phyloP scores from a whole-genome alignment of 345 rosid species.

The Litchi chinensis region DNA sequence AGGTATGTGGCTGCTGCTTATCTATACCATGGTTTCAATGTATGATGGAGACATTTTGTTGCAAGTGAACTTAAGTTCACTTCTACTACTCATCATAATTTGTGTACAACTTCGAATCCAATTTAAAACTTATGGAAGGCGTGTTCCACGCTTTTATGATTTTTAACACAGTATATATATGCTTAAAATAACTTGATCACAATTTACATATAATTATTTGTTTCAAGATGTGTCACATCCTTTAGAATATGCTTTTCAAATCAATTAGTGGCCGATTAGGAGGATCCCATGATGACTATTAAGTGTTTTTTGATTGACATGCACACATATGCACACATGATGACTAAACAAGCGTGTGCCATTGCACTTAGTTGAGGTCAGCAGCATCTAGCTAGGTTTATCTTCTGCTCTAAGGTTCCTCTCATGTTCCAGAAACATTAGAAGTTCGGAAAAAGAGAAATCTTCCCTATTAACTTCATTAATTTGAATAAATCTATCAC shows the following conservation, averaged over 20 bases:
- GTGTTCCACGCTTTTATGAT: too few relatives aligned
- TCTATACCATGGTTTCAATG: too few relatives aligned
- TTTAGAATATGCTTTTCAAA: background rate
- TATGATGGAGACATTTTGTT: too few relatives aligned
- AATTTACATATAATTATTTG: background rate
- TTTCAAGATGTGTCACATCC: background rate
- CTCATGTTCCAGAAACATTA: background rate
- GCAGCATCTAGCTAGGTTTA: background rate
- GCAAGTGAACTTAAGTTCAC: too few relatives aligned
- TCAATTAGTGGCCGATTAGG: constrained; percentile 5
- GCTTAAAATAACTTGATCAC: too few relatives aligned
- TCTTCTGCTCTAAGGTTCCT: background rate
- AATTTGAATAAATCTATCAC: too few relatives aligned
- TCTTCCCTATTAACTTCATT: background rate
- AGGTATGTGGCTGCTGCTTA: too few relatives aligned
- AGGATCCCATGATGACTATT: constrained; percentile 4
- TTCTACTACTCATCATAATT: too few relatives aligned
- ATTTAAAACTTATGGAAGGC: too few relatives aligned
- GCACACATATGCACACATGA: too few relatives aligned
- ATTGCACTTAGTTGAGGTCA: background rate
- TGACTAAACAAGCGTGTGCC: background rate
- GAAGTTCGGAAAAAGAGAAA: background rate
- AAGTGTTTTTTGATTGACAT: background rate
- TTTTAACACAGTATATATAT: too few relatives aligned
- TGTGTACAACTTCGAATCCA: too few relatives aligned